phyloP scores from a whole-genome alignment of 805 yeast species.

The Saccharomyces mikatae region DNA sequence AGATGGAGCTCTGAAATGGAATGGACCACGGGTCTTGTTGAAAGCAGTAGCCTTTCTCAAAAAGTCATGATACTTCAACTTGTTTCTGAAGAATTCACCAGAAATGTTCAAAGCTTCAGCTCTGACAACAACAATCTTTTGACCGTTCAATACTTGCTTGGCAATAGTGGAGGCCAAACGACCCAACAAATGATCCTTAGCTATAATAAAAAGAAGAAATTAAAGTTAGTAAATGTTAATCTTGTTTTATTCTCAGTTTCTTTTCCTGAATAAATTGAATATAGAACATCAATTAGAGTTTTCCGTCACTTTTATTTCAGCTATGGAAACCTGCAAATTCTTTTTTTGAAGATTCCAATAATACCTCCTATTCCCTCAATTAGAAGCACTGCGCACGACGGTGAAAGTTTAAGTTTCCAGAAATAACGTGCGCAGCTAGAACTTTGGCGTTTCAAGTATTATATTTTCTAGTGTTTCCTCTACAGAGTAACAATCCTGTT shows the following conservation, averaged over 20 bases:
- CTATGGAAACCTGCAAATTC: too few relatives aligned
- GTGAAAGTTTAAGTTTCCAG: neutral
- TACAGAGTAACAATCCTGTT: neutral
- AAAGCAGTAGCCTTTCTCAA: slow-evolving; percentile 97
- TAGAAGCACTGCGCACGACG: neutral
- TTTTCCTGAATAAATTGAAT: neutral
- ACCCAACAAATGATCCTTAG: slow-evolving; percentile 99
- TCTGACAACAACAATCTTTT: slow-evolving; percentile 95
- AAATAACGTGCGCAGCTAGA: neutral
- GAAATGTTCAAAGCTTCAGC: slow-evolving; percentile 96
- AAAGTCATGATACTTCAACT: slow-evolving; percentile 99
- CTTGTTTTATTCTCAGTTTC: neutral
- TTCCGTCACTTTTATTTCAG: neutral
- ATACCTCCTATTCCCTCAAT: neutral
- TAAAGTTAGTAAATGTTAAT: slow-evolving; percentile 9
- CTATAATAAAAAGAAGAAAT: slow-evolving; percentile 27
- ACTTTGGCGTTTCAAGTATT: neutral
- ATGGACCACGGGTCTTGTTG: slow-evolving; percentile 99
- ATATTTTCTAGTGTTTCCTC: neutral
- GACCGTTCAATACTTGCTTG: slow-evolving; percentile 97
- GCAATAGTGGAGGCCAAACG: slow-evolving; percentile 98
- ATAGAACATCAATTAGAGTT: neutral
- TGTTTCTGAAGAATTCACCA: slow-evolving; percentile 99
- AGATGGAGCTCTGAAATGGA: slow-evolving; percentile 99
- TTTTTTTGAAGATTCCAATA: neutral